Base-by-base conservation (phyloP, 2,329 filamentous ascomycete genomes). In the Ceratocystis smalleyi region DNA sequence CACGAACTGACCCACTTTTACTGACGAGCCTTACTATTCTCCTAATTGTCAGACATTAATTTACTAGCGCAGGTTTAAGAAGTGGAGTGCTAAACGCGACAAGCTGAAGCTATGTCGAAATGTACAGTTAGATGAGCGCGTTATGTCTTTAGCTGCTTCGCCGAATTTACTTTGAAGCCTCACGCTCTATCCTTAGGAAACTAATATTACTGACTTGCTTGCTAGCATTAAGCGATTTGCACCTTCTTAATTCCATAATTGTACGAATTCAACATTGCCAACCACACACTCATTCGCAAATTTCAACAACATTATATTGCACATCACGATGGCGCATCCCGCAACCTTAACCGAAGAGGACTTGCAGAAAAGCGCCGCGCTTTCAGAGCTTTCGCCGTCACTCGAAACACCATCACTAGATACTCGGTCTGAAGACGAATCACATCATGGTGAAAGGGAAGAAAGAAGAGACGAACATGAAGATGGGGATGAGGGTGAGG, bases 281-380 rank as follows among this genome's bases (percentile, higher is more conserved):
- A 17, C 27, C 27, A 27, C 45, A 35, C 55, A 59, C 12, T 15
- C 30, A 30, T 49, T 61, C 32, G 24, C 24, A 63, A 43, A 22
- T 43, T 57, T 35, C 35, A 27, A 12, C 32, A 59, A 7, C 47
- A 47, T n/a, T 3, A 5, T 32, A 5, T 47, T 55, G 62, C 43
- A 40, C 27, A 22, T 24, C 49, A 45, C 54, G 8, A 64, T 64
- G 62, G 61, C 59, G 65, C 62, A 66, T 64, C 49, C 59, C 59
- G 27, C 54, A 30, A 62, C 40, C 19, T 64, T 67, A 32, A 82
- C 81, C 74, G 77, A 83, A 70, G 80, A 83, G 66, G 79, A 83
- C 71, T 75, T 82, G 65, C 81, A 82, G 69, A 79, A 81, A 69
- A 82, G 79, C 71, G 78, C 77, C 54, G 74, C 79, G 68, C 74